Percentiles rank a stretch among this genome's conserved stretches.
These are phyloP conservation scores for Penicillium hesseltinei DNA, from an alignment of 2,329 filamentous ascomycete species.

Conservation along the genomic window DNA sequence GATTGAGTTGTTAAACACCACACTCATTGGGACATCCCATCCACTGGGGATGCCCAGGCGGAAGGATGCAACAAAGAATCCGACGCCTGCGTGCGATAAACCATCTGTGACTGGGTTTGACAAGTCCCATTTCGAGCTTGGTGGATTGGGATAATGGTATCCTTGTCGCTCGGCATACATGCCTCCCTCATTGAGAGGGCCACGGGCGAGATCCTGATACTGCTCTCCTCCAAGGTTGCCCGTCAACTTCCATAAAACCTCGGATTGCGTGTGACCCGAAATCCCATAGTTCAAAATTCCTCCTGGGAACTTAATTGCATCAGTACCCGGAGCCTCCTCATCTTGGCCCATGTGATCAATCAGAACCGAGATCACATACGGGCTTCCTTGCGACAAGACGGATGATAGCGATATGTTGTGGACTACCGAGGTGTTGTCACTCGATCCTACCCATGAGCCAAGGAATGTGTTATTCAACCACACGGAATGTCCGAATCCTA, in stretches of 20 bases:
- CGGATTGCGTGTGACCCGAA: constrained; percentile 31
- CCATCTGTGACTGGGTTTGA: constrained; percentile 30
- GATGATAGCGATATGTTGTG: constrained; percentile 12
- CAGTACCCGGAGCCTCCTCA: constrained; percentile 30
- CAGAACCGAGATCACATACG: constrained; percentile 21
- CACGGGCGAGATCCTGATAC: constrained; percentile 49
- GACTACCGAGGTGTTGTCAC: constrained; percentile 7
- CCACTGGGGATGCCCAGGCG: constrained; percentile 48
- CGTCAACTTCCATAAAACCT: constrained; percentile 52
- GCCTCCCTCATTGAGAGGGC: constrained; percentile 56
- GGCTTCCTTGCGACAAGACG: neutral
- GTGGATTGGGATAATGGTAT: constrained; percentile 50
- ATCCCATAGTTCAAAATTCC: constrained; percentile 50
- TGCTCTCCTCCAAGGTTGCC: constrained; percentile 56
- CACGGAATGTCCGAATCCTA: constrained; percentile 27
- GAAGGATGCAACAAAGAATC: constrained; percentile 51
- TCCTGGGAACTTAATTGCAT: constrained; percentile 48
- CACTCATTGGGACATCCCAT: constrained; percentile 54
- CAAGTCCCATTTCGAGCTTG: constrained; percentile 27
- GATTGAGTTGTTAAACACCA: constrained; percentile 41
- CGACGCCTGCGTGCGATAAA: constrained; percentile 45
- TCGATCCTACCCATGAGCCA: constrained; percentile 27
- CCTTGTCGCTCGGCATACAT: constrained; percentile 54
- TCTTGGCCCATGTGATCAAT: constrained; percentile 32
- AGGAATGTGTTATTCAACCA: constrained; percentile 29